phyloP scores from a whole-genome alignment of 1,139 yeast genomes.

The Sugiyamaella novakii region DNA sequence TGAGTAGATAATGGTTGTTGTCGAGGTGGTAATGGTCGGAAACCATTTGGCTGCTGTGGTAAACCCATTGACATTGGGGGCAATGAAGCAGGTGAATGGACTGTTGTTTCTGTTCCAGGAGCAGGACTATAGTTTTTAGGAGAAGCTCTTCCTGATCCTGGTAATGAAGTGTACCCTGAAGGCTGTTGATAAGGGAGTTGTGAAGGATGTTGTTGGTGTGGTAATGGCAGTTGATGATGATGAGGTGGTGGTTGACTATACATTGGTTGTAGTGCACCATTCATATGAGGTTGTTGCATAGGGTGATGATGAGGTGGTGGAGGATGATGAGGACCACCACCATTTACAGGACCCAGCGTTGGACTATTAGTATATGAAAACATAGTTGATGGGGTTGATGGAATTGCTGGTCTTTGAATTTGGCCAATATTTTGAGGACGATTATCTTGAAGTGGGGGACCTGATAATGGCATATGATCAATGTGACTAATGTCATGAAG shows the following conservation, averaged over 20 bases:
- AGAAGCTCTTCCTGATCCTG: conserved; percentile 17
- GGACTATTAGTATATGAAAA: conserved; percentile 30
- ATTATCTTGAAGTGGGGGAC: conserved; percentile 16
- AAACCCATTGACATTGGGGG: conserved; percentile 13
- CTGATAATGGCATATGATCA: conserved; percentile 28
- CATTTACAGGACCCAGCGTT: conserved; percentile 26
- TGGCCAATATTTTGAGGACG: conserved; percentile 16
- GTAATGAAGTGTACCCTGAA: conserved; percentile 13
- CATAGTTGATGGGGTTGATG: conserved; percentile 24
- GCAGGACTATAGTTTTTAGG: conserved; percentile 12
- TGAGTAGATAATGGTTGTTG: conserved; percentile 3
- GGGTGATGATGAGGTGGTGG: conserved; percentile 14
- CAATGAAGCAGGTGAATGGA: conserved; percentile 3
- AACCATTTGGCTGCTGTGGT: conserved; percentile 1
- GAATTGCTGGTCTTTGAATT: conserved; percentile 7
- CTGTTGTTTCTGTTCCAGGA: conserved; percentile 1
- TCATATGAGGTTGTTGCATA: conserved; percentile 4
- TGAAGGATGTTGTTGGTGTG: not conserved
- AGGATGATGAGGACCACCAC: conserved; percentile 16
- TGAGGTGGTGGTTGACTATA: conserved; percentile 18
- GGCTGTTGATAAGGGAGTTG: conserved; percentile 7
- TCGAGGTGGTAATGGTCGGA: conserved; percentile 1
- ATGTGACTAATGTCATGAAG: conserved; percentile 26
- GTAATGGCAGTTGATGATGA: conserved; percentile 1
- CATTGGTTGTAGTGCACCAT: not conserved